Conservation (phyloP, 2,329 filamentous ascomycete genomes). For the Verticillium albo-atrum region DNA sequence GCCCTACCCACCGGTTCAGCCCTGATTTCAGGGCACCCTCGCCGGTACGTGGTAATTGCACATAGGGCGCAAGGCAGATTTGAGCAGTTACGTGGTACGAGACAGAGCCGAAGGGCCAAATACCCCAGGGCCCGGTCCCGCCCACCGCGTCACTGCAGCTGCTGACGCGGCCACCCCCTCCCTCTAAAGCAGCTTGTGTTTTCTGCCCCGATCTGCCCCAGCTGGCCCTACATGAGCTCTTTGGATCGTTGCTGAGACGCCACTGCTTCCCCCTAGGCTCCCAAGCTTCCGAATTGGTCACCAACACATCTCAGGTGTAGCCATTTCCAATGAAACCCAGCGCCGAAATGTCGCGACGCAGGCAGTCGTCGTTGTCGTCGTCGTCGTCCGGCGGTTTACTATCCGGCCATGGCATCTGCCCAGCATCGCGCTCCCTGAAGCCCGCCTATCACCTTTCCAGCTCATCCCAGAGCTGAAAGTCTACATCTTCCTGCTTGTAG, state of each 20-base stretch:
- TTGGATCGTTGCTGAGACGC: background rate
- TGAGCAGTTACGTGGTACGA: background rate
- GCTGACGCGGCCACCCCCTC: background rate
- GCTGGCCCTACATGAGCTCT: background rate
- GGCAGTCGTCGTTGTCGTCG: background rate
- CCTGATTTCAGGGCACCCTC: background rate
- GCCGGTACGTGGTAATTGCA: background rate
- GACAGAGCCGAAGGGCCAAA: background rate
- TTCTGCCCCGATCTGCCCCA: background rate
- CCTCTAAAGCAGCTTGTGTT: background rate
- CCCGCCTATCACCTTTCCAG: conserved; percentile 11
- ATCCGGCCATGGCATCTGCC: background rate
- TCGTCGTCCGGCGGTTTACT: background rate
- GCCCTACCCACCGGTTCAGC: background rate
- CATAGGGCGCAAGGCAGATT: background rate
- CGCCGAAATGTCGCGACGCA: background rate
- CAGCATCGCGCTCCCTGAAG: background rate
- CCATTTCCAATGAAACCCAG: background rate
- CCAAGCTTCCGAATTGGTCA: background rate
- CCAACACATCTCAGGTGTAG: background rate
- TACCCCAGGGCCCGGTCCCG: background rate
- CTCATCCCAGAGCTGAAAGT: conserved; percentile 46
- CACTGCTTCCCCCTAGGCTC: background rate
- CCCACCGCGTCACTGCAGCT: background rate
- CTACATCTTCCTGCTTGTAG: conserved; percentile 69